These are phyloP conservation scores for Albophoma yamanashiensis DNA, from an alignment of 2,329 filamentous ascomycete genomes.

Conservation along the genomic window DNA sequence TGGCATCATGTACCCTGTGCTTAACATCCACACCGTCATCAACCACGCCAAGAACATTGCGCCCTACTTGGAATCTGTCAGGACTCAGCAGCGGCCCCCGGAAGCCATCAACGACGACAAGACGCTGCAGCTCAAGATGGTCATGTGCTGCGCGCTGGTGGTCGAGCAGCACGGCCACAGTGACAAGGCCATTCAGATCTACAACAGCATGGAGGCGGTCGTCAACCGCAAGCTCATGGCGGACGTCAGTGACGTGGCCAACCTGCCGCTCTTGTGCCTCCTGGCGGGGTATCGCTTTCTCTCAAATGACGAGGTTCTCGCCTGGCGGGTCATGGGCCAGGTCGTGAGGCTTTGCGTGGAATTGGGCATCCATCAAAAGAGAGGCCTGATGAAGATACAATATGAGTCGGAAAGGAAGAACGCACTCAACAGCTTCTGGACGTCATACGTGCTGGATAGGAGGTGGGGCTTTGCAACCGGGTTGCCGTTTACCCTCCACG, in stretches of 20 bases:
- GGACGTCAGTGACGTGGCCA: conserved; percentile 35
- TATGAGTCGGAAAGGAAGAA: conserved; percentile 58
- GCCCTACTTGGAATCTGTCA: conserved; percentile 54
- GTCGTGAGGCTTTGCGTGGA: conserved; percentile 71
- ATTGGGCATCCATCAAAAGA: conserved; percentile 71
- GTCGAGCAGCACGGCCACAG: conserved; percentile 74
- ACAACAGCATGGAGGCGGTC: conserved; percentile 61
- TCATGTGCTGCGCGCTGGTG: conserved; percentile 67
- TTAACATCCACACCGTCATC: conserved; percentile 63
- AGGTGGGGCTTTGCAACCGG: conserved; percentile 87
- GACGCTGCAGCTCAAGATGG: conserved; percentile 67
- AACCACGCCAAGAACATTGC: conserved; percentile 60
- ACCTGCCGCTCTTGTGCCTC: conserved; percentile 40
- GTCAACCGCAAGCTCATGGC: conserved; percentile 56
- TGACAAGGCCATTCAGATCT: conserved; percentile 61
- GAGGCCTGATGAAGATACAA: conserved; percentile 59
- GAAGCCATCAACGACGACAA: conserved; percentile 36
- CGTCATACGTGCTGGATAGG: conserved; percentile 73
- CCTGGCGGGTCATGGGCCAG: conserved; percentile 80
- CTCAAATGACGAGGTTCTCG: conserved; percentile 72
- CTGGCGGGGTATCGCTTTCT: conserved; percentile 67
- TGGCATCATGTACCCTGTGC: conserved; percentile 82
- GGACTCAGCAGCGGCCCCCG: conserved; percentile 20
- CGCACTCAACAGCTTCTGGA: conserved; percentile 72
- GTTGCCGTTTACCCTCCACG: conserved; percentile 74